A percentile compares a stretch with the other conserved stretches of the same genome.
Conservation (phyloP, 345 rosid species). For the Aurinia saxatilis region DNA sequence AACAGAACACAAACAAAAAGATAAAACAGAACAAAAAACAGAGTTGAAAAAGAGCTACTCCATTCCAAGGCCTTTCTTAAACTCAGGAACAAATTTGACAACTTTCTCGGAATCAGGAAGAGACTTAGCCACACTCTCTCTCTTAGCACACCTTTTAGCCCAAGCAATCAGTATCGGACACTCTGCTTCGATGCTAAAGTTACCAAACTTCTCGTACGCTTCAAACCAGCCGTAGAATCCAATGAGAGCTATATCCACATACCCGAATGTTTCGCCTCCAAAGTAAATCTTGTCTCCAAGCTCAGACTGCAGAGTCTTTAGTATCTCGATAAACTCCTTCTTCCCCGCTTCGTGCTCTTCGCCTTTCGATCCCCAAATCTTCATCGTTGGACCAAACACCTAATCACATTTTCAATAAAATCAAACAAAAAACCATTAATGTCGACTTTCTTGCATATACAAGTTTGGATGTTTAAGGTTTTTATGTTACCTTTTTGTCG, state of each 20-base stretch:
- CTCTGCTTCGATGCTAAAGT: constrained; percentile 25
- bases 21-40: neutral
- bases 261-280: constrained; percentile 5
- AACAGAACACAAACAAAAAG: neutral
- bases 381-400: constrained; percentile 8
- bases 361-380: constrained; percentile 10
- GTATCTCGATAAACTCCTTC: constrained; percentile 4
- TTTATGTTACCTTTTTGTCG: constrained; percentile 12
- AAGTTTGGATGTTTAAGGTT: neutral
- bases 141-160: constrained; percentile 31
- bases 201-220: constrained; percentile 25
- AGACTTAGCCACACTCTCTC: constrained; percentile 21
- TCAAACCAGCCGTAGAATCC: constrained; percentile 25
- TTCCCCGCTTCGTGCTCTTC: constrained; percentile 16
- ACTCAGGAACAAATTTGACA: neutral
- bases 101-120: constrained; percentile 1
- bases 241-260: constrained; percentile 11
- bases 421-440: neutral
- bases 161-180: constrained; percentile 30
- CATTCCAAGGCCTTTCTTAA: neutral
- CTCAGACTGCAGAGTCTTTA: constrained; percentile 3
- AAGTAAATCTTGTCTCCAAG: constrained; percentile 16
- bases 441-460: neutral
- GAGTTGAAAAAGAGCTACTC: neutral
- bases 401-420: neutral